Percentiles rank a stretch among this genome's conserved stretches.
These are phyloP conservation scores for Nannizzia gypsea DNA, from an alignment of 2,329 filamentous ascomycete species.

Conservation along the genomic window DNA sequence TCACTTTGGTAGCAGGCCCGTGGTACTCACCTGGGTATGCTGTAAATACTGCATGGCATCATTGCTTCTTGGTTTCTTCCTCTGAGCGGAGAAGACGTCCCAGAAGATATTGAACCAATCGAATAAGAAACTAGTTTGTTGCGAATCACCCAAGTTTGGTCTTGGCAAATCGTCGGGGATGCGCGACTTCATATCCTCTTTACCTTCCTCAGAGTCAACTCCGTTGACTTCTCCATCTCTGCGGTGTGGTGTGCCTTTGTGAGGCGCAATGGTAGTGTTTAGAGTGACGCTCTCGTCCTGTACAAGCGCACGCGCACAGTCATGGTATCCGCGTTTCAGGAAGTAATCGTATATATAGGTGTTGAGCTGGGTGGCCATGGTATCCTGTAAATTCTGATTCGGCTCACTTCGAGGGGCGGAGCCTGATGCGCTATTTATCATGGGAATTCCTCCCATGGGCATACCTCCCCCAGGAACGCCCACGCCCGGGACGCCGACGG, in stretches of 20 bases:
- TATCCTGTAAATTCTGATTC: conserved; percentile 26
- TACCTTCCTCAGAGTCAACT: conserved; percentile 61
- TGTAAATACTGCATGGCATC: conserved; percentile 64
- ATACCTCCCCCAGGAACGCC: conserved; percentile 35
- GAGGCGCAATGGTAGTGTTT: conserved; percentile 41
- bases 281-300: conserved; percentile 49
- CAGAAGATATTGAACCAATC: conserved; percentile 98
- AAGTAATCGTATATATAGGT: conserved; percentile 65
- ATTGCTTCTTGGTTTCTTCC: conserved; percentile 52
- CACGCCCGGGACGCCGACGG: conserved; percentile 23
- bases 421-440: conserved; percentile 41
- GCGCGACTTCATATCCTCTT: conserved; percentile 63
- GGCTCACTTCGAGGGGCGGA: conserved; percentile 33
- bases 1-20: not conserved
- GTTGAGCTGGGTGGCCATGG: conserved; percentile 40
- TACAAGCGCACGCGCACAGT: conserved; percentile 66
- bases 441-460: conserved; percentile 45
- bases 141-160: conserved; percentile 41
- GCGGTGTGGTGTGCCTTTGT: conserved; percentile 57
- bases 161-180: conserved; percentile 67
- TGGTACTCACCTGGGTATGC: conserved; percentile 59
- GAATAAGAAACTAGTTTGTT: conserved; percentile 72
- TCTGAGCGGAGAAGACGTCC: conserved; percentile 84
- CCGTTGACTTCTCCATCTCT: conserved; percentile 62
- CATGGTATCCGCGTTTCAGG: conserved; percentile 69